phyloP scores from a whole-genome alignment of 176 grass and related monocot genomes.

The Rhipidocladum racemiflorum region DNA sequence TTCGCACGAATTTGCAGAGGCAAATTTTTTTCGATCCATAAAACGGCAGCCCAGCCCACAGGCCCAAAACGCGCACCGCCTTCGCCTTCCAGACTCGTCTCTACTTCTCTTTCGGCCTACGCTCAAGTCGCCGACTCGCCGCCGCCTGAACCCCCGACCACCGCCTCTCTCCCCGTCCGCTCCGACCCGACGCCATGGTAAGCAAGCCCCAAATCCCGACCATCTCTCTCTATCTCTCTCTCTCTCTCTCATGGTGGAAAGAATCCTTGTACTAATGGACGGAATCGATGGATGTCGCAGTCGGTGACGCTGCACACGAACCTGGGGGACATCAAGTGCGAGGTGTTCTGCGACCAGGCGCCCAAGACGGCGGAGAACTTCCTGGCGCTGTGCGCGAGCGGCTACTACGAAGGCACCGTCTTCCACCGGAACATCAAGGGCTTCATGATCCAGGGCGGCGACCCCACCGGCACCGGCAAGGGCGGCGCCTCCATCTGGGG shows the following conservation, averaged over 20 bases:
- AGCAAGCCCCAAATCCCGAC: neutral
- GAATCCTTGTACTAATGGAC: neutral
- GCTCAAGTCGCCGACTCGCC: neutral
- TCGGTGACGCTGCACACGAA: slow-evolving; percentile 97
- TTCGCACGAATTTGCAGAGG: neutral
- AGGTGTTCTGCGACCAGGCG: slow-evolving; percentile 90
- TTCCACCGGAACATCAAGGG: slow-evolving; percentile 99
- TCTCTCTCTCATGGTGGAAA: neutral
- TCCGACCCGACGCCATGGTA: slow-evolving; percentile 38
- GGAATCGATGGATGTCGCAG: slow-evolving; percentile 32
- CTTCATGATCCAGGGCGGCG: slow-evolving; percentile 98
- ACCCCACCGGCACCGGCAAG: slow-evolving; percentile 88
- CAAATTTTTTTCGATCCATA: neutral
- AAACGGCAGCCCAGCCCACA: neutral
- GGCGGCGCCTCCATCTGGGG: slow-evolving; percentile 87
- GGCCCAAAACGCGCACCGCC: neutral
- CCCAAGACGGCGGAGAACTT: slow-evolving; percentile 88
- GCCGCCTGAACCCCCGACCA: neutral
- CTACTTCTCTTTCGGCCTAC: neutral
- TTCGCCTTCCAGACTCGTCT: neutral
- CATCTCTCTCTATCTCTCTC: neutral
- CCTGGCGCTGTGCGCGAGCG: slow-evolving; percentile 81
- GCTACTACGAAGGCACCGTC: slow-evolving; percentile 90
- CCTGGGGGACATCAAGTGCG: slow-evolving; percentile 98
- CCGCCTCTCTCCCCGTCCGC: neutral